These are phyloP conservation scores for Umbellularia californica DNA, from an alignment of 164 flowering plant species.

Conservation along the genomic window DNA sequence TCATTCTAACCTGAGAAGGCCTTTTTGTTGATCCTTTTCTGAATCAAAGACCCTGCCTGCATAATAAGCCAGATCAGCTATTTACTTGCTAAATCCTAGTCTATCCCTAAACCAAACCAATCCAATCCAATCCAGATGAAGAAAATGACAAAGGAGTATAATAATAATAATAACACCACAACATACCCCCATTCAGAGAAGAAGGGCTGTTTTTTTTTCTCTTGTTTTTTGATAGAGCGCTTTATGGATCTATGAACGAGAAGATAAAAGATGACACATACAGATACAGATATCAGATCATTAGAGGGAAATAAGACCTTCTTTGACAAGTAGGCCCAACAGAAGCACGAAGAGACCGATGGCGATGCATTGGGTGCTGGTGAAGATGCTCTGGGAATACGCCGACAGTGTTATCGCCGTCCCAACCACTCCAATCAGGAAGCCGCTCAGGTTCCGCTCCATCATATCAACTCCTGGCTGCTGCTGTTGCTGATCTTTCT, in stretches of 20 bases:
- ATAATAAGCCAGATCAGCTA: no score
- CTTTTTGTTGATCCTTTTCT: no score
- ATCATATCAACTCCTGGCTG: constrained; percentile 19
- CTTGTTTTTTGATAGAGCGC: no score
- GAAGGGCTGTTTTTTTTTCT: no score
- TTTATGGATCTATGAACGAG: not conserved
- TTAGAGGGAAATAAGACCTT: constrained; percentile 51
- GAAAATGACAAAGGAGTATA: no score
- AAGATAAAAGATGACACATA: not conserved
- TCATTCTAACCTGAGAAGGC: no score
- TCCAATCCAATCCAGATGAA: no score
- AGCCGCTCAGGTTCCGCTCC: constrained; percentile 41
- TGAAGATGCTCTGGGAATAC: constrained; percentile 51
- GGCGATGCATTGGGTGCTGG: constrained; percentile 51
- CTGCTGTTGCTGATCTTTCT: not conserved
- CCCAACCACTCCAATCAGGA: constrained; percentile 61
- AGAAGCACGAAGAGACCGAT: constrained; percentile 54
- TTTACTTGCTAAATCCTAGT: no score
- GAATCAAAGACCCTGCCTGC: no score
- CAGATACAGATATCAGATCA: not conserved
- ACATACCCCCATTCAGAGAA: no score
- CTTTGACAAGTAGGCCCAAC: constrained; percentile 59
- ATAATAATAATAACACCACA: no score
- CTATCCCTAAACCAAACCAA: no score
- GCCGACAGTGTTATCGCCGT: constrained; percentile 65